Percentiles rank a stretch among this genome's conserved stretches.
Conservation (phyloP, 805 yeast genomes). For the Kodamaea lidongshanica region DNA sequence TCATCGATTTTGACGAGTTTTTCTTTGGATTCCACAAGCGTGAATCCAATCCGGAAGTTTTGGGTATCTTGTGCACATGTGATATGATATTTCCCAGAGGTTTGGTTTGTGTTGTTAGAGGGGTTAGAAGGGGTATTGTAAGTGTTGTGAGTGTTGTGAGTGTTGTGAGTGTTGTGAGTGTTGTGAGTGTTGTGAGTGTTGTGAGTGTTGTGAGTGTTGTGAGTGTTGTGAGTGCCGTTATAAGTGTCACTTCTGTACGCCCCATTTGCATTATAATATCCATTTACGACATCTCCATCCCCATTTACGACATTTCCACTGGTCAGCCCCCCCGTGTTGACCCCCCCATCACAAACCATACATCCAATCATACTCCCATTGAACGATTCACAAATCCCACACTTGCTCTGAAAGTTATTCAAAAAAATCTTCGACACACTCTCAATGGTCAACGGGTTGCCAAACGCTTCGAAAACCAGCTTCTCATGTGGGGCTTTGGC, state of each 20-base stretch:
- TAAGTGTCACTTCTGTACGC: too few species aligned
- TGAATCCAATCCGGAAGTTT: conserved; percentile 50
- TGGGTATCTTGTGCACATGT: conserved; percentile 53
- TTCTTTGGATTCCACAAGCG: conserved; percentile 22
- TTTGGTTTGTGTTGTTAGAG: too few species aligned
- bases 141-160: too few species aligned
- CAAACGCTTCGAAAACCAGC: conserved; percentile 12
- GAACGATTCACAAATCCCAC: conserved; percentile 40
- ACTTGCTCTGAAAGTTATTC: conserved; percentile 25
- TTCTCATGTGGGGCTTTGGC: conserved; percentile 18
- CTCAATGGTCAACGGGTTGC: conserved; percentile 20
- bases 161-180: too few species aligned
- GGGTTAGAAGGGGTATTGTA: too few species aligned
- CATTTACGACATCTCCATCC: too few species aligned
- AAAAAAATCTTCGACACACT: conserved; percentile 23
- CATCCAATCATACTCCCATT: conserved; percentile 52
- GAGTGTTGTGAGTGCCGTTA: too few species aligned
- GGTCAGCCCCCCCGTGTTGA: too few species aligned
- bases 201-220: too few species aligned
- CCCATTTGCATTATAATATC: too few species aligned
- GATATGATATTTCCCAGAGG: conserved; percentile 40
- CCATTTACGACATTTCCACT: too few species aligned
- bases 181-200: too few species aligned
- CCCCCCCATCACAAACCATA: conserved; percentile 35
- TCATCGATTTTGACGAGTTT: conserved; percentile 20